These are phyloP conservation scores for Bryoglossum gracile DNA, from an alignment of 495 filamentous ascomycete species.

Conservation along the genomic window DNA sequence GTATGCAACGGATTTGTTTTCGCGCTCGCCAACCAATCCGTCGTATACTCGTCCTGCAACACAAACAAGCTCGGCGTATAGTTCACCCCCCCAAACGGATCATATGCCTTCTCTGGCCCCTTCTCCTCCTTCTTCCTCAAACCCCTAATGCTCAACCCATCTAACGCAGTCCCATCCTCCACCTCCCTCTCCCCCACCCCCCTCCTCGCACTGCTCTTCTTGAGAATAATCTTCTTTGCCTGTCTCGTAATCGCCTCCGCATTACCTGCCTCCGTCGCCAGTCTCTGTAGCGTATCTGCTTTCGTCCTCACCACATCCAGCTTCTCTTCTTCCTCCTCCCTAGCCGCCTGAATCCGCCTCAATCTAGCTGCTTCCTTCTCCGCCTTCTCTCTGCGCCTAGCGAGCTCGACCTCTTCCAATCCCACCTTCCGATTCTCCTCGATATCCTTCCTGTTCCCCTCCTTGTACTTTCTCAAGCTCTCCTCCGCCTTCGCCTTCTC, in stretches of 20 bases:
- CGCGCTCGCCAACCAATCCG: constrained; percentile 53
- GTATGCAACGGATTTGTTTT: constrained; percentile 50
- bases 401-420: constrained; percentile 55
- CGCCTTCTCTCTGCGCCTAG: constrained; percentile 49
- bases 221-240: constrained; percentile 57
- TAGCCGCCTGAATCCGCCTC: constrained; percentile 37
- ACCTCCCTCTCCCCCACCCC: constrained; percentile 32
- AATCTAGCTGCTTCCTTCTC: constrained; percentile 48
- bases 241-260: constrained; percentile 46
- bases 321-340: constrained; percentile 44
- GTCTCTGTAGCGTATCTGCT: constrained; percentile 42
- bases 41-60: constrained; percentile 55
- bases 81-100: constrained; percentile 75
- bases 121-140: constrained; percentile 58
- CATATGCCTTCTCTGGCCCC: constrained; percentile 68
- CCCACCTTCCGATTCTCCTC: constrained; percentile 63
- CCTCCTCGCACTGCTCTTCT: constrained; percentile 47
- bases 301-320: constrained; percentile 39
- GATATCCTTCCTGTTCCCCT: constrained; percentile 61
- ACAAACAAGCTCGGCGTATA: constrained; percentile 62
- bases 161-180: constrained; percentile 21
- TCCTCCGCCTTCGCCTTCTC: constrained; percentile 55
- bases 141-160: constrained; percentile 59
- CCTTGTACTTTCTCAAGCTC: constrained; percentile 57
- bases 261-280: constrained; percentile 36